Evolutionary conservation across 495 filamentous ascomycete species (phyloP).

Genomic region (Astrocystis sublimbata): DNA sequence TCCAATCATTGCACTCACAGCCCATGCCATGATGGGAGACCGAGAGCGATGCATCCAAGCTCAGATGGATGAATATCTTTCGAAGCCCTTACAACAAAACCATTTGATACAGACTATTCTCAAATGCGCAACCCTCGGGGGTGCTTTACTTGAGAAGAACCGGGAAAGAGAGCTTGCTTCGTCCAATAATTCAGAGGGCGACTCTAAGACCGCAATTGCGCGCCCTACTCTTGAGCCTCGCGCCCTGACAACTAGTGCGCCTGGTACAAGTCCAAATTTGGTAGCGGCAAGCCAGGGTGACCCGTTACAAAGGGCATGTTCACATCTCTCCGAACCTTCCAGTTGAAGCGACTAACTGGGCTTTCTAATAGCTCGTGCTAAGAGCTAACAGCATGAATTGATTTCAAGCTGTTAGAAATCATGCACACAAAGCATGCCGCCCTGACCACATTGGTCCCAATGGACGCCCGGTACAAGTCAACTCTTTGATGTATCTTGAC

Average conservation of each 20-base stretch:
- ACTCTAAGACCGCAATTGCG: slow-evolving; percentile 25
- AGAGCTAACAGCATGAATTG: slow-evolving; percentile 46
- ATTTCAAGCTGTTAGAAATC: neutral
- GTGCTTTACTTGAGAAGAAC: slow-evolving; percentile 75
- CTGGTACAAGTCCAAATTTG: slow-evolving; percentile 61
- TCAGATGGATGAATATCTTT: slow-evolving; percentile 99
- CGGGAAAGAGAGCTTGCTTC: slow-evolving; percentile 48
- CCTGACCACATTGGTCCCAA: neutral
- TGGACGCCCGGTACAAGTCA: neutral
- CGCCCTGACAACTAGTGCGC: slow-evolving; percentile 64
- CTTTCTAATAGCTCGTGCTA: slow-evolving; percentile 42
- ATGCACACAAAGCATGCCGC: neutral
- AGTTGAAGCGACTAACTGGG: slow-evolving; percentile 35
- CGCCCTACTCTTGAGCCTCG: slow-evolving; percentile 46
- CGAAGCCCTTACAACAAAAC: slow-evolving; percentile 96
- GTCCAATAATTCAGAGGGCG: slow-evolving; percentile 29
- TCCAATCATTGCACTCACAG: slow-evolving; percentile 95
- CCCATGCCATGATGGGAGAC: slow-evolving; percentile 98
- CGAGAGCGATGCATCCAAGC: slow-evolving; percentile 97
- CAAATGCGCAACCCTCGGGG: slow-evolving; percentile 90
- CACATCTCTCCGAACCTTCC: slow-evolving; percentile 42
- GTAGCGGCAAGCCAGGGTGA: slow-evolving; percentile 64
- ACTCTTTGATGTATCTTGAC: slow-evolving; percentile 17
- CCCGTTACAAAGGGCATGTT: slow-evolving; percentile 71
- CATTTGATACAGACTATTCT: slow-evolving; percentile 98